Conservation (phyloP, 2,329 filamentous ascomycete genomes). For the Amesomyces nigricolor region DNA sequence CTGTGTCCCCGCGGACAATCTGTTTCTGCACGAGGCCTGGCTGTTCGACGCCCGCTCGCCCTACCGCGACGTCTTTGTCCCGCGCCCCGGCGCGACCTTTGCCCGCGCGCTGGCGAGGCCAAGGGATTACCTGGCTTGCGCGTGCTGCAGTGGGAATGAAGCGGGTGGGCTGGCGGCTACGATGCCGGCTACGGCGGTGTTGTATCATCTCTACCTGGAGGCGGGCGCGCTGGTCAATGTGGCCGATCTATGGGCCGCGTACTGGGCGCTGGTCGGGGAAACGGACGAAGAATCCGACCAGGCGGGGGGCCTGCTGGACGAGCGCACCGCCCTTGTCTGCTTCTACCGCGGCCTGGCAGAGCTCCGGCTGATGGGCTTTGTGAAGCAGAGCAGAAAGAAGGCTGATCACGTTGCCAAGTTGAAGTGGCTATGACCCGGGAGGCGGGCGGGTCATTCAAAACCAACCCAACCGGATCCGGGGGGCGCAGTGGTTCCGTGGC, state of each 20-base stretch:
- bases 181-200: slow-evolving; percentile 63
- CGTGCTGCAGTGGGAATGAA: slow-evolving; percentile 57
- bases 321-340: slow-evolving; percentile 58
- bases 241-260: slow-evolving; percentile 74
- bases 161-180: slow-evolving; percentile 50
- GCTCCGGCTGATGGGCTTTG: slow-evolving; percentile 75
- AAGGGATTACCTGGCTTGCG: slow-evolving; percentile 70
- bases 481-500: background rate
- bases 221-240: slow-evolving; percentile 72
- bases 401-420: slow-evolving; percentile 86
- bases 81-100: slow-evolving; percentile 62
- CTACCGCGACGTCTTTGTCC: slow-evolving; percentile 68
- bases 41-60: slow-evolving; percentile 68
- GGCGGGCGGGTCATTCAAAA: background rate
- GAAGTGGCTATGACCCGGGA: slow-evolving; percentile 60
- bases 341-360: slow-evolving; percentile 87
- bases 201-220: slow-evolving; percentile 76
- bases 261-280: slow-evolving; percentile 54
- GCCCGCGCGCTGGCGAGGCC: slow-evolving; percentile 67
- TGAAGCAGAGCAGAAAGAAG: slow-evolving; percentile 88
- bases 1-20: slow-evolving; percentile 37
- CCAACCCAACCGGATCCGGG: slow-evolving; percentile 5
- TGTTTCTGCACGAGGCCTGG: slow-evolving; percentile 67
- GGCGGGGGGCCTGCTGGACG: slow-evolving; percentile 36
- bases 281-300: slow-evolving; percentile 32